Evolutionary conservation across 805 yeast genomes (phyloP).

Genomic region (Yarrowia sp.): DNA sequence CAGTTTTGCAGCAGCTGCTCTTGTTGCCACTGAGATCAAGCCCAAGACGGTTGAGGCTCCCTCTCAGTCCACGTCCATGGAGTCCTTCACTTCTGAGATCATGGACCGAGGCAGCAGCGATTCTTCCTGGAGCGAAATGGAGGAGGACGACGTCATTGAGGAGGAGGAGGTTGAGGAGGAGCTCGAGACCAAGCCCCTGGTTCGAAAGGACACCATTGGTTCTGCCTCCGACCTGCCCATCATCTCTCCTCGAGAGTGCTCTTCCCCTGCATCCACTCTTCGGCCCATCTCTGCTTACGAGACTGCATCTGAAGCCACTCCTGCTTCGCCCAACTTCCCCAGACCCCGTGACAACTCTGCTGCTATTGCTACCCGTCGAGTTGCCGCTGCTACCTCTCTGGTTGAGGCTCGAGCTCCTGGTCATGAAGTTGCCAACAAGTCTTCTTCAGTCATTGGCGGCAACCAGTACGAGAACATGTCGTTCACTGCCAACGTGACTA

Average conservation of each 20-base stretch:
- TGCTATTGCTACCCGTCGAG: not conserved
- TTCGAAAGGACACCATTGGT: not conserved
- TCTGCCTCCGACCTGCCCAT: not conserved
- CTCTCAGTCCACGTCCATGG: conserved; percentile 16
- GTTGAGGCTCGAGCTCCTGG: not conserved
- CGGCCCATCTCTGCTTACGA: conserved; percentile 2
- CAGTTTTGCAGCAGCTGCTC: conserved; percentile 14
- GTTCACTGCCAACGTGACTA: conserved; percentile 2
- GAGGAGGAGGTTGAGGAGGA: not conserved
- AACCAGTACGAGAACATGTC: conserved; percentile 18
- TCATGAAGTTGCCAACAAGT: not conserved
- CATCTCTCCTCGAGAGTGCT: not conserved
- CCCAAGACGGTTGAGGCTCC: not conserved
- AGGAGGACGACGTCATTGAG: not conserved
- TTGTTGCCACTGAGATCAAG: not conserved
- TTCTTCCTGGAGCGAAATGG: conserved; percentile 4
- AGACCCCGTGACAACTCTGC: conserved; percentile 12
- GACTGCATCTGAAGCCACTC: not conserved
- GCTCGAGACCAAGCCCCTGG: conserved; percentile 4
- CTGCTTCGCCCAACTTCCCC: conserved; percentile 5
- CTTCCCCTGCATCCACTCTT: conserved; percentile 3
- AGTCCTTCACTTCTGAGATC: conserved; percentile 4
- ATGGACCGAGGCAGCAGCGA: conserved; percentile 18
- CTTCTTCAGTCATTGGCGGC: conserved; percentile 18
- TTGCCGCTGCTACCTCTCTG: conserved; percentile 1